phyloP scores from a whole-genome alignment of 257 asterid genomes.

The Petrea volubilis region DNA sequence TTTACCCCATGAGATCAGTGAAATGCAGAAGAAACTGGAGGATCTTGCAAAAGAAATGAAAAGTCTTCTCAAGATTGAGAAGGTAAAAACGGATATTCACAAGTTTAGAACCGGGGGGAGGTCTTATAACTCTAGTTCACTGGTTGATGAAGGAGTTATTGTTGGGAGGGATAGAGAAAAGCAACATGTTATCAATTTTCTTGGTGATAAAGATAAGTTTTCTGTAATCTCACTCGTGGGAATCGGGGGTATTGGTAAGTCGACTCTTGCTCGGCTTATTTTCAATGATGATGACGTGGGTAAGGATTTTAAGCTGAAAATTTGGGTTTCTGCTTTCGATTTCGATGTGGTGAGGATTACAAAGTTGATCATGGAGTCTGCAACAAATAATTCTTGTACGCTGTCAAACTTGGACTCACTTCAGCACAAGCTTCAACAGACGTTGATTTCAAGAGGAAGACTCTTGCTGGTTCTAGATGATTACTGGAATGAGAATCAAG shows the following conservation, averaged over 20 bases:
- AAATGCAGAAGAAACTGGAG: conserved; percentile 24
- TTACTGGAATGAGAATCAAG: conserved; percentile 13
- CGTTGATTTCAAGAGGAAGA: not conserved
- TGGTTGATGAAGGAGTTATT: conserved; percentile 5
- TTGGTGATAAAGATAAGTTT: not conserved
- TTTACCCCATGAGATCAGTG: conserved; percentile 15
- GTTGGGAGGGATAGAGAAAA: conserved; percentile 22
- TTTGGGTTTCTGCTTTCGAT: conserved; percentile 23
- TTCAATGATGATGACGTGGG: not conserved
- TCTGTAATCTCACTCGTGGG: conserved; percentile 26
- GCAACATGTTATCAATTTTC: not conserved
- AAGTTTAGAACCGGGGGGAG: not conserved
- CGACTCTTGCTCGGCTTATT: conserved; percentile 21
- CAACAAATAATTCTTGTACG: not conserved
- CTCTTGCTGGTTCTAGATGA: conserved; percentile 15
- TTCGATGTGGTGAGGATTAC: conserved; percentile 11
- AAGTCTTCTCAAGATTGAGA: conserved; percentile 1
- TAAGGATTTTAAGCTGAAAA: not conserved
- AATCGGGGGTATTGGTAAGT: conserved; percentile 27
- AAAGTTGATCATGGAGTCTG: not conserved
- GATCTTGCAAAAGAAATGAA: conserved; percentile 25
- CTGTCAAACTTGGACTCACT: not conserved
- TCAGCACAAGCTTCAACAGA: not conserved
- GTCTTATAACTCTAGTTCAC: not conserved
- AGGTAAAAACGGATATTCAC: not conserved